These are phyloP conservation scores for Zasmidium cellare DNA, from an alignment of 2,329 filamentous ascomycete genomes.

Conservation along the genomic window DNA sequence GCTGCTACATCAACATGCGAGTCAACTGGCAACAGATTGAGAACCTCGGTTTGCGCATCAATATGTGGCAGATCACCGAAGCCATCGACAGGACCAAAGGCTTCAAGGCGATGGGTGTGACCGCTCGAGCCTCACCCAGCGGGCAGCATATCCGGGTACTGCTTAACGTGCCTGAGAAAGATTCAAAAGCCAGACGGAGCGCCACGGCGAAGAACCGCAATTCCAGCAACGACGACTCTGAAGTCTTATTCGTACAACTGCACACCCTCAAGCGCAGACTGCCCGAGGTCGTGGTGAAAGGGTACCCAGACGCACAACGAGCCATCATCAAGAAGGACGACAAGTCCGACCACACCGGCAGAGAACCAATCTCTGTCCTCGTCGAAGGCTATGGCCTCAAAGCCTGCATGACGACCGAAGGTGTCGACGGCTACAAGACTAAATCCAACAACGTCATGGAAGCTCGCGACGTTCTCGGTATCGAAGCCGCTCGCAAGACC, in stretches of 20 bases:
- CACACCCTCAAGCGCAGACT: slow-evolving; percentile 82
- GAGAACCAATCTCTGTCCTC: slow-evolving; percentile 56
- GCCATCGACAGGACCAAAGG: slow-evolving; percentile 81
- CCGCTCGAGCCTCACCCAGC: slow-evolving; percentile 25
- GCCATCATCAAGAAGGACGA: slow-evolving; percentile 86
- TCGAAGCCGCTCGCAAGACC: slow-evolving; percentile 87
- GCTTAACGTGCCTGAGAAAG: slow-evolving; percentile 54
- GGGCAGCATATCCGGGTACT: slow-evolving; percentile 65
- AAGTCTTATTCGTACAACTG: slow-evolving; percentile 72
- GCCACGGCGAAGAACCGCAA: slow-evolving; percentile 39
- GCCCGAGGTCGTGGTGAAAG: slow-evolving; percentile 81
- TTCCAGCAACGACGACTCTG: slow-evolving; percentile 49
- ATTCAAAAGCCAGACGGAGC: slow-evolving; percentile 32
- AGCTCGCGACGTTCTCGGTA: slow-evolving; percentile 80
- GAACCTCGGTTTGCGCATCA: slow-evolving; percentile 79
- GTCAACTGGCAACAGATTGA: slow-evolving; percentile 78
- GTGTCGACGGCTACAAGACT: slow-evolving; percentile 75
- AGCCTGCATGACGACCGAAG: slow-evolving; percentile 89
- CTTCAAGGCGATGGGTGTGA: slow-evolving; percentile 59
- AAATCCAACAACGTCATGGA: slow-evolving; percentile 90
- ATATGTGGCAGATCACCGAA: slow-evolving; percentile 68
- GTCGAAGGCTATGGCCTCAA: slow-evolving; percentile 94
- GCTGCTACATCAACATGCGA: slow-evolving; percentile 75
- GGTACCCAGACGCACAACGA: slow-evolving; percentile 80
- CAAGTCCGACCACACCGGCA: slow-evolving; percentile 63